Evolutionary conservation across 2,329 filamentous ascomycete species (phyloP).

Genomic region (Tolypocladium tropicale): DNA sequence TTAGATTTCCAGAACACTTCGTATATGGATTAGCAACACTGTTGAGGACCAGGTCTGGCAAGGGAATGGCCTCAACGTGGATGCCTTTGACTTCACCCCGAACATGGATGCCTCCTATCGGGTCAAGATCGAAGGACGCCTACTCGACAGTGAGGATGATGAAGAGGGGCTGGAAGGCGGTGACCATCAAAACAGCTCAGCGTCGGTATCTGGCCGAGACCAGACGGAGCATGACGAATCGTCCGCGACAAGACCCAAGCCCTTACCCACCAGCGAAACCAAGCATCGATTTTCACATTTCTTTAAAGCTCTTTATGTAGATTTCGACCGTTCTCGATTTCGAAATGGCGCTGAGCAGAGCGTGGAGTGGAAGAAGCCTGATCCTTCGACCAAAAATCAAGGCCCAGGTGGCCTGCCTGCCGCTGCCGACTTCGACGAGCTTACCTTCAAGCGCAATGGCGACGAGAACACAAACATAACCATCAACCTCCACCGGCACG

Average conservation of each 20-base stretch:
- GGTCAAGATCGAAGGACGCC: conserved; percentile 82
- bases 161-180: conserved; percentile 32
- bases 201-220: conserved; percentile 25
- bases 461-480: conserved; percentile 90
- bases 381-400: conserved; percentile 37
- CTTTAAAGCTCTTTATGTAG: conserved; percentile 69
- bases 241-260: conserved; percentile 22
- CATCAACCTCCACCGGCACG: conserved; percentile 76
- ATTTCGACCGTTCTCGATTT: conserved; percentile 55
- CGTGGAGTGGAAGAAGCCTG: conserved; percentile 84
- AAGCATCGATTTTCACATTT: conserved; percentile 62
- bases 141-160: conserved; percentile 58
- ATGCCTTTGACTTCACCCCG: conserved; percentile 73
- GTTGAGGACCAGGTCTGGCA: conserved; percentile 95
- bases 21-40: conserved; percentile 92
- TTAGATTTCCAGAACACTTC: conserved; percentile 70
- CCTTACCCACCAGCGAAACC: conserved; percentile 23
- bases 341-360: conserved; percentile 43
- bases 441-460: conserved; percentile 83
- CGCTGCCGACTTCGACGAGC: conserved; percentile 74
- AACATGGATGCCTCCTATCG: conserved; percentile 71
- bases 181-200: conserved; percentile 23
- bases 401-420: conserved; percentile 32
- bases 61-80: conserved; percentile 52
- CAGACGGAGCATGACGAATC: conserved; percentile 13